phyloP scores from a whole-genome alignment of 2,329 filamentous ascomycete species.

The Orbilia blumenaviensis region DNA sequence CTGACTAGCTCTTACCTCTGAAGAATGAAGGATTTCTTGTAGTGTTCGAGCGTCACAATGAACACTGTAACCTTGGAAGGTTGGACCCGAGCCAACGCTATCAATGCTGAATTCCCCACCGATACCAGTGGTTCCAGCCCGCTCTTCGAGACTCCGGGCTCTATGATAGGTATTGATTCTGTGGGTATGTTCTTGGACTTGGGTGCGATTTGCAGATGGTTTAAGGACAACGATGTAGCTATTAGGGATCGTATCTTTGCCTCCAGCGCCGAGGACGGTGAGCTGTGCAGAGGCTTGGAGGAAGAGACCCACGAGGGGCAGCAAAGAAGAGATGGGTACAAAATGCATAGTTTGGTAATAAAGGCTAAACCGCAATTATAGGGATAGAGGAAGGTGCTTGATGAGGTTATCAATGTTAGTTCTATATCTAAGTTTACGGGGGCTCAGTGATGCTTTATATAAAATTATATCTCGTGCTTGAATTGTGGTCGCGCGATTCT shows the following conservation, averaged over 20 bases:
- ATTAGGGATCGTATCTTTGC: slow-evolving; percentile 65
- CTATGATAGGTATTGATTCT: slow-evolving; percentile 2
- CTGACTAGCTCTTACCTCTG: slow-evolving; percentile 27
- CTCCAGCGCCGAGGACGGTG: slow-evolving; percentile 1
- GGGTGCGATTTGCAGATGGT: slow-evolving; percentile 58
- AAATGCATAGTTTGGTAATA: slow-evolving; percentile 3
- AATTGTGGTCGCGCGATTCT: not conserved
- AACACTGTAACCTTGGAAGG: slow-evolving; percentile 22
- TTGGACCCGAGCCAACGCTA: not conserved
- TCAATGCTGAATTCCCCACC: not conserved
- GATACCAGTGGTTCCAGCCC: slow-evolving; percentile 15
- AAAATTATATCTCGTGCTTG: not conserved
- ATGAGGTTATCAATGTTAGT: not conserved
- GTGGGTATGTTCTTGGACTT: slow-evolving; percentile 18
- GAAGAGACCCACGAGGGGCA: slow-evolving; percentile 16
- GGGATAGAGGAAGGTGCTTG: not conserved
- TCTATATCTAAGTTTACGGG: not conserved
- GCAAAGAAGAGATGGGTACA: slow-evolving; percentile 3
- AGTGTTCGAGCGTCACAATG: slow-evolving; percentile 18
- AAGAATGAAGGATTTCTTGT: slow-evolving; percentile 17
- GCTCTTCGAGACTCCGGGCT: not conserved
- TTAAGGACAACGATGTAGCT: slow-evolving; percentile 74
- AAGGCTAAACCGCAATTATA: not conserved
- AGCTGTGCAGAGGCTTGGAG: slow-evolving; percentile 14
- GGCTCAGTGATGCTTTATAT: not conserved